Base-by-base conservation (phyloP, 2,329 filamentous ascomycete species). In the Pyrenochaeta sp. region DNA sequence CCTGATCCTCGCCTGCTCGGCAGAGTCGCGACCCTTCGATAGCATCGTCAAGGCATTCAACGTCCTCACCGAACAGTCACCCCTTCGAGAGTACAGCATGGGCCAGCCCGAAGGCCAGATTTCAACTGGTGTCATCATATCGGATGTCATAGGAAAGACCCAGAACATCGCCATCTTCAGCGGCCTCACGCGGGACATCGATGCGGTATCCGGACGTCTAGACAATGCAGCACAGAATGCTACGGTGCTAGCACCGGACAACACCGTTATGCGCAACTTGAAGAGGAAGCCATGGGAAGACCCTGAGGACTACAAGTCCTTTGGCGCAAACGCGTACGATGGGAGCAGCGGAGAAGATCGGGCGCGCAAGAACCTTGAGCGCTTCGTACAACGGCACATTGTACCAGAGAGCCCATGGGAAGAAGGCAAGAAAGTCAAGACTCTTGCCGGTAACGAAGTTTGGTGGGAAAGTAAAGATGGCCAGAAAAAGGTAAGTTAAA, bases 271-370 rank as follows among this genome's bases (percentile, higher is more conserved):
- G 71, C 90, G 91, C 64, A 81, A 79, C 0, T 81, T 98, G 25
- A 91, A 93, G 0, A 84, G 90, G 51, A 98, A 97, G 77, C 93
- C 93, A 0, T 96, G 92, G 92, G 91, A 89, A 69, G 83, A 93
- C 62, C 86, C 90, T 0, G 78, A 84, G 51, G 93, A 97, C 65
- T 94, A 95, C 74, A 80, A 83, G 3, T 77, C 77, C 1, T 79
- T 90, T 3, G 92, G 92, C 0, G 82, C 84, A 1, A 79, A 88
- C 32, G 92, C 90, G 1, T 97, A 97, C 72, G 87, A 90, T 46
- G 93, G 93, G 0, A 81, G 84, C 0, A 86, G 87, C 15, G 94
- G 93, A 0, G 86, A 90, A 71, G 88, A 92, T 55, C 84, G 93
- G 49, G 94, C 95, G 7, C 85, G 88, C 61, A 81, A 81, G 65